Evolutionary conservation across 176 grass and related monocot species (phyloP).

Genomic region (Phyllostachys edulis): DNA sequence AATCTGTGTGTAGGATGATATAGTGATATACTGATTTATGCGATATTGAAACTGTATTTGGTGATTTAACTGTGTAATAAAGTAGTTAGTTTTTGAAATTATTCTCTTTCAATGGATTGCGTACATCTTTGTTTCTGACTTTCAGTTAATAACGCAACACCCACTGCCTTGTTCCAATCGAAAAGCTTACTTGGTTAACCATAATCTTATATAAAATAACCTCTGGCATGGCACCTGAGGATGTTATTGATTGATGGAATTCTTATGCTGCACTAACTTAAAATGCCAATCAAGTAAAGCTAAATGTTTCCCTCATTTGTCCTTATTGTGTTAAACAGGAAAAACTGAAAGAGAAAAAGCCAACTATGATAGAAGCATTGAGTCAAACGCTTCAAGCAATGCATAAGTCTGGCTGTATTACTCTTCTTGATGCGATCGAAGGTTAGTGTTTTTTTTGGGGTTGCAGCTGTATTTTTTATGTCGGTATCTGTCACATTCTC

Average conservation of each 20-base stretch:
- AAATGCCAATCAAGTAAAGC: neutral
- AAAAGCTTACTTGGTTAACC: neutral
- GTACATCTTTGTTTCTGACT: neutral
- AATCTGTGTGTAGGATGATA: neutral
- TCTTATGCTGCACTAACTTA: neutral
- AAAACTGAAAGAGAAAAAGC: slow-evolving; percentile 97
- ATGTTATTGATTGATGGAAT: neutral
- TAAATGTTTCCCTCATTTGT: neutral
- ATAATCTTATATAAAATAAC: neutral
- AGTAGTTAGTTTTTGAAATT: neutral
- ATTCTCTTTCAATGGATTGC: neutral
- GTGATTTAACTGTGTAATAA: neutral
- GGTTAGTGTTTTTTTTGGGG: slow-evolving; percentile 53
- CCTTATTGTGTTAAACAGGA: slow-evolving; percentile 58
- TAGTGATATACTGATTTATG: neutral
- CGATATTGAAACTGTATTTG: neutral
- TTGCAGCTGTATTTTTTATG: neutral
- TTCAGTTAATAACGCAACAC: neutral
- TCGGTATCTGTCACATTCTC: neutral
- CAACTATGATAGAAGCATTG: slow-evolving; percentile 70
- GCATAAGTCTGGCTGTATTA: slow-evolving; percentile 87
- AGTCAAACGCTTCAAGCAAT: slow-evolving; percentile 83
- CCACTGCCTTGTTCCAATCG: neutral
- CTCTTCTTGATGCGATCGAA: slow-evolving; percentile 85
- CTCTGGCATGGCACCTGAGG: neutral